phyloP scores from a whole-genome alignment of 116 monocot species.

The Iris pallida region DNA sequence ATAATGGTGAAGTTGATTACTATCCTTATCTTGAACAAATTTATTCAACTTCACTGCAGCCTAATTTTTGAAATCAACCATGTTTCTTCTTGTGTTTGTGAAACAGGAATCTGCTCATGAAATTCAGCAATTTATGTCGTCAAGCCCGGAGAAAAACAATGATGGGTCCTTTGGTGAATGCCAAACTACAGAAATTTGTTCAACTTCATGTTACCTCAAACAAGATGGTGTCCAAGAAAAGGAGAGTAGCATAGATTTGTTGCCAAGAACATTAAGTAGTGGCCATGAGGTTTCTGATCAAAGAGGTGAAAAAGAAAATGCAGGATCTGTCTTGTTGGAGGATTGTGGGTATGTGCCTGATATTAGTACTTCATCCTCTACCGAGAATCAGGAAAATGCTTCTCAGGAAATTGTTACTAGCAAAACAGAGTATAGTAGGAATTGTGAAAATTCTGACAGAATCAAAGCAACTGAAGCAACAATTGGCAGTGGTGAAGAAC shows the following conservation, averaged over 20 bases:
- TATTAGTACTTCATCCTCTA: constrained; percentile 6
- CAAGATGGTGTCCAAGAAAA: constrained; percentile 9
- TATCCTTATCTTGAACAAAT: too few species aligned
- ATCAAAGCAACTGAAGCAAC: background rate
- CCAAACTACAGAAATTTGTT: background rate
- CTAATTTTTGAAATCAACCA: too few species aligned
- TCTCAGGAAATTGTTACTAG: constrained; percentile 1
- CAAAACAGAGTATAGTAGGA: background rate
- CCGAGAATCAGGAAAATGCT: constrained; percentile 3
- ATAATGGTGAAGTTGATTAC: too few species aligned
- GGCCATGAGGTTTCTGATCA: background rate
- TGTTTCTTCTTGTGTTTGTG: background rate
- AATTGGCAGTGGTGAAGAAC: background rate
- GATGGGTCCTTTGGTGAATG: background rate
- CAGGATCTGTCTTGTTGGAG: background rate
- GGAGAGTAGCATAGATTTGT: background rate
- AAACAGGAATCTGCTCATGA: constrained; percentile 7
- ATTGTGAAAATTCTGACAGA: background rate
- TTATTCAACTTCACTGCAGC: too few species aligned
- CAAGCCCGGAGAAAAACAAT: background rate
- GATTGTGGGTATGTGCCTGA: constrained; percentile 11
- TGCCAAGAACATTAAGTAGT: background rate
- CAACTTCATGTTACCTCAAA: background rate
- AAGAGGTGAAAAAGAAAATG: background rate
- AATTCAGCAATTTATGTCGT: background rate